Conservation (phyloP, 257 asterid species). For the Marsdenia floribunda region DNA sequence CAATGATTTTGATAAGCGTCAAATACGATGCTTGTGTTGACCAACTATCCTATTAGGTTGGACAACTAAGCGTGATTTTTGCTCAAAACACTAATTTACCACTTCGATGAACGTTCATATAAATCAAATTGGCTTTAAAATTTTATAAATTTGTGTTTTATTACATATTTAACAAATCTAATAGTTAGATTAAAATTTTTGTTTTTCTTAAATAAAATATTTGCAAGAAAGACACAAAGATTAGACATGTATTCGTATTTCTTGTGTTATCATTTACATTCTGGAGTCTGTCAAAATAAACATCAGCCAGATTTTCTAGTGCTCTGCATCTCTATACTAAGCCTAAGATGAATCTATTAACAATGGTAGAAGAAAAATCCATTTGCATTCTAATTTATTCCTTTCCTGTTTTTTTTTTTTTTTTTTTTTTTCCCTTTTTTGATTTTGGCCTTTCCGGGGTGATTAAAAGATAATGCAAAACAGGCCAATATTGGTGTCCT, state of each 20-base stretch:
- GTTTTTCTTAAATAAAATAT: no score
- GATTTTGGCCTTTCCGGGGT: background rate
- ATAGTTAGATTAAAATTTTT: no score
- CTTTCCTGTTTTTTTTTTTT: background rate
- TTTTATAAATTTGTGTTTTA: no score
- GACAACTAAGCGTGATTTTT: no score
- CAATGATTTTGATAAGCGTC: no score
- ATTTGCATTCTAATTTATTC: background rate
- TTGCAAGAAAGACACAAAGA: background rate
- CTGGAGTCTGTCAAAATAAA: background rate
- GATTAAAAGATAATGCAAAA: background rate
- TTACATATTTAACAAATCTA: no score
- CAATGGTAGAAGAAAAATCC: background rate
- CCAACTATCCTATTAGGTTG: no score
- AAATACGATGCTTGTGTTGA: no score
- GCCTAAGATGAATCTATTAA: background rate
- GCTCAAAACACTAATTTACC: no score
- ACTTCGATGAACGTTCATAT: no score
- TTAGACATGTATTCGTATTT: background rate
- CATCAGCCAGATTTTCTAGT: background rate
- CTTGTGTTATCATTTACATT: background rate
- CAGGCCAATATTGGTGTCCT: background rate
- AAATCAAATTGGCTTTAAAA: no score
- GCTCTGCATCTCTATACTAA: background rate
- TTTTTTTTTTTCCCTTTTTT: background rate